Base-by-base conservation (phyloP, 1,284 basidiomycete genomes). In the Marasmius fiardii region DNA sequence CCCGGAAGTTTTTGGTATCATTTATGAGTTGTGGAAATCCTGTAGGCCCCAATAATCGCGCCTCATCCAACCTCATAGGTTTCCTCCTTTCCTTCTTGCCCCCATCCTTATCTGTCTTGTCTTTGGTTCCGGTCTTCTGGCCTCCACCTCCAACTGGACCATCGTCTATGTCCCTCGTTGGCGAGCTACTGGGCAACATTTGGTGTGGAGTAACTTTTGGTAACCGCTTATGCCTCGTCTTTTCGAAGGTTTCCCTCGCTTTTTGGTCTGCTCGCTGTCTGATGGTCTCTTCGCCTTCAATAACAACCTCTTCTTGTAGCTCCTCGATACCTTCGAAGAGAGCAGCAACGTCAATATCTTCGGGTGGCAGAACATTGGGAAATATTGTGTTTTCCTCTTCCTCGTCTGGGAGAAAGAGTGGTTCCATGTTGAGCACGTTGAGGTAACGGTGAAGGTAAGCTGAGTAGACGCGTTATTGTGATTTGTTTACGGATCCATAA, bases 21-120 rank as follows among this genome's bases (percentile, higher is more conserved):
- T 85, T 76, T 44, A 93, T 79, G 26, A 98, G 77, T 44, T 82
- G 79, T 1, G 90, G 90, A 60, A 98, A 86, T 0, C 95, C 95
- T 47, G 80, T 76, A 1, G 80, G 72, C 3, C 86, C 84, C 6
- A 94, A 71, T 54, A 98, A 68, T 54, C 81, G 78, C 59, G 81
- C 82, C 60, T 90, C 88, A 67, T 95, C 88, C 55, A 95, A 67
- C 65, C 81, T 85, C 16, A 81, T 73, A 8, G 82, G 65, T 44
- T 76, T 79, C 60, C 78, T 78, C 64, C 78, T 77, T 62, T 79
- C 76, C 63, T 78, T 80, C 61, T 69, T 73, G 50, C 67, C 72
- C 51, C 60, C 68, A 23, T 67, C 69, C 5, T 59, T 65, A 16
- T 66, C 69, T 34, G 68, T 67, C 5, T 59, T 65, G 16, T 66